Percentiles rank a stretch among this genome's conserved stretches.
These are phyloP conservation scores for Sporothrix euskadiensis DNA, from an alignment of 2,329 filamentous ascomycete species.

Conservation along the genomic window DNA sequence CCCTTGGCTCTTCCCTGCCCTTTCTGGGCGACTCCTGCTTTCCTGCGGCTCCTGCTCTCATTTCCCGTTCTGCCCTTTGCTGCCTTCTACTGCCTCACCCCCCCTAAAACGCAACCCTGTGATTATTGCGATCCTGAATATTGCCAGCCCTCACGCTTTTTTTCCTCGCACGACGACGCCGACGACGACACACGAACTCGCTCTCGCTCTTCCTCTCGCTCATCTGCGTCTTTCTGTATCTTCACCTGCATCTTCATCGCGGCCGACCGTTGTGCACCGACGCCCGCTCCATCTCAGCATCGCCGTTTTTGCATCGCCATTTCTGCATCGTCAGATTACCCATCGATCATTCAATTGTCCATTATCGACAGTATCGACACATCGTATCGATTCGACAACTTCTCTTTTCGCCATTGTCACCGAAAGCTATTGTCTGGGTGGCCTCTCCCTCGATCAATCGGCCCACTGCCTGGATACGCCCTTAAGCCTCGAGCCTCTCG, in stretches of 20 bases:
- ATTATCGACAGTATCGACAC: background rate
- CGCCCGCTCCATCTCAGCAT: conserved; percentile 6
- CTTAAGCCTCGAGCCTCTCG: background rate
- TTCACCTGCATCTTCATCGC: conserved; percentile 8
- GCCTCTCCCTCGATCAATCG: background rate
- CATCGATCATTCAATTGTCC: background rate
- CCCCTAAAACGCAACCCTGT: conserved; percentile 15
- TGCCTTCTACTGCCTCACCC: conserved; percentile 3
- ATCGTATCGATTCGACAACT: background rate
- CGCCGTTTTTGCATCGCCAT: background rate
- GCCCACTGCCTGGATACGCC: background rate
- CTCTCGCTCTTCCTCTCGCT: background rate
- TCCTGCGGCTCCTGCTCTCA: conserved; percentile 3
- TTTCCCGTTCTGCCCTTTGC: conserved; percentile 6
- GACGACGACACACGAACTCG: background rate
- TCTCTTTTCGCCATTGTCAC: background rate
- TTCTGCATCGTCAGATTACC: background rate
- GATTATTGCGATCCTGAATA: background rate
- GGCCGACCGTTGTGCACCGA: background rate
- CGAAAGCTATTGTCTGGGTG: background rate
- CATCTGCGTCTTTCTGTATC: conserved; percentile 5
- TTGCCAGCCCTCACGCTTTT: conserved; percentile 16
- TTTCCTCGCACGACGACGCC: background rate
- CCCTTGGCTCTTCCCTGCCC: background rate
- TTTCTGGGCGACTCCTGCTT: background rate